Conservation (phyloP, 2,329 filamentous ascomycete species). For the Microsporum ferrugineum region DNA sequence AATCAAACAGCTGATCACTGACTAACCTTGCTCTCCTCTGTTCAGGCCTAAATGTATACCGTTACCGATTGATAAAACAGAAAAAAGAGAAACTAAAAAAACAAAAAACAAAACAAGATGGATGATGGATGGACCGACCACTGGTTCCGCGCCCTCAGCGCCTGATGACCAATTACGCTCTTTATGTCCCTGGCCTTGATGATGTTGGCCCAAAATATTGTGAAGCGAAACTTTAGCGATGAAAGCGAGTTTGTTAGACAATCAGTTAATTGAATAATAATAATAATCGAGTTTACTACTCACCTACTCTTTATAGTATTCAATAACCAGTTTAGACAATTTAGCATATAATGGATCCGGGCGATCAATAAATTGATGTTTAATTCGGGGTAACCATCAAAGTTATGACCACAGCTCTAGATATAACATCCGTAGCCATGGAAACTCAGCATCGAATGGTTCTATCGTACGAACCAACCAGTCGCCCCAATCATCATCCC, state of each 20-base stretch:
- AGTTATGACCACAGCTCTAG: constrained; percentile 18
- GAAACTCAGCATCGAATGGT: constrained; percentile 23
- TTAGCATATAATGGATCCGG: background rate
- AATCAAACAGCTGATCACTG: background rate
- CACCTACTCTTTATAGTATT: background rate
- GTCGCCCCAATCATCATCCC: constrained; percentile 27
- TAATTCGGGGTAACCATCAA: background rate
- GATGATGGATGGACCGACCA: background rate
- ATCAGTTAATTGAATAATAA: background rate
- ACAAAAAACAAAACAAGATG: background rate
- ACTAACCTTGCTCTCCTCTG: background rate
- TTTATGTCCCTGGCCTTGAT: background rate
- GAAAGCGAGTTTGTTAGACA: background rate
- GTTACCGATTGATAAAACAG: background rate
- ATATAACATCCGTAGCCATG: constrained; percentile 21
- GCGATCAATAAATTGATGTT: too few species aligned
- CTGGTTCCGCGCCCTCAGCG: background rate
- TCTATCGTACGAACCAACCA: constrained; percentile 24
- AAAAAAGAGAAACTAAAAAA: background rate
- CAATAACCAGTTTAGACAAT: background rate
- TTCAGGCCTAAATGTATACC: background rate
- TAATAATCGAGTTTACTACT: background rate
- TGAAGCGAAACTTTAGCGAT: background rate
- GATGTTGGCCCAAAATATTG: background rate
- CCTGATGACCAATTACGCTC: background rate